Conservation (phyloP, 768 basidiomycete species). For the Rhizopogon roseolus region DNA sequence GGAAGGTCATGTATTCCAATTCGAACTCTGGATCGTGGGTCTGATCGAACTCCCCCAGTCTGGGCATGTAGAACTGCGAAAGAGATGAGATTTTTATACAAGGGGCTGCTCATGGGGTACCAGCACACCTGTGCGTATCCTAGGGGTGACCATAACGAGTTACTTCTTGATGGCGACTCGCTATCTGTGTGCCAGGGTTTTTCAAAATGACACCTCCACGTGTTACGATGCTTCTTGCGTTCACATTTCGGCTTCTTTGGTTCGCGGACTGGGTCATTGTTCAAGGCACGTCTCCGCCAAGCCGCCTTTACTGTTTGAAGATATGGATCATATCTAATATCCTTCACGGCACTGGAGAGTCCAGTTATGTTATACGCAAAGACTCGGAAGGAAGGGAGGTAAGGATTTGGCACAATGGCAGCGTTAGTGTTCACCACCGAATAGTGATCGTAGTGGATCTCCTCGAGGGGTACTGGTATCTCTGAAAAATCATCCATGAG, state of each 20-base stretch:
- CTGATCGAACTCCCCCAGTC: conserved; percentile 44
- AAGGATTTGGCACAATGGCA: conserved; percentile 83
- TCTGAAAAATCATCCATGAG: conserved; percentile 62
- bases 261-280: conserved; percentile 36
- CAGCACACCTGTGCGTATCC: conserved; percentile 79
- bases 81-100: not conserved
- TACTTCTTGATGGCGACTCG: conserved; percentile 64
- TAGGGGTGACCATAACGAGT: conserved; percentile 65
- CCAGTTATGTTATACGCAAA: conserved; percentile 77
- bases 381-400: conserved; percentile 73
- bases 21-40: conserved; percentile 54
- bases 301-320: not conserved
- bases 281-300: conserved; percentile 25
- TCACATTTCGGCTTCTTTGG: conserved; percentile 44
- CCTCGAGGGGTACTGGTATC: conserved; percentile 48
- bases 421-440: conserved; percentile 76
- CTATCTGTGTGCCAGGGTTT: conserved; percentile 60
- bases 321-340: conserved; percentile 3
- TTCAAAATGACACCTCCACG: conserved; percentile 61
- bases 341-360: not conserved
- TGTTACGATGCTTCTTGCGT: conserved; percentile 45
- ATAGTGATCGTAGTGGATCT: conserved; percentile 58
- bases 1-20: conserved; percentile 75
- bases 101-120: conserved; percentile 4
- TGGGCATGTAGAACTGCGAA: conserved; percentile 60